phyloP scores from a whole-genome alignment of 2,329 filamentous ascomycete species.

The Cercospora sojina region DNA sequence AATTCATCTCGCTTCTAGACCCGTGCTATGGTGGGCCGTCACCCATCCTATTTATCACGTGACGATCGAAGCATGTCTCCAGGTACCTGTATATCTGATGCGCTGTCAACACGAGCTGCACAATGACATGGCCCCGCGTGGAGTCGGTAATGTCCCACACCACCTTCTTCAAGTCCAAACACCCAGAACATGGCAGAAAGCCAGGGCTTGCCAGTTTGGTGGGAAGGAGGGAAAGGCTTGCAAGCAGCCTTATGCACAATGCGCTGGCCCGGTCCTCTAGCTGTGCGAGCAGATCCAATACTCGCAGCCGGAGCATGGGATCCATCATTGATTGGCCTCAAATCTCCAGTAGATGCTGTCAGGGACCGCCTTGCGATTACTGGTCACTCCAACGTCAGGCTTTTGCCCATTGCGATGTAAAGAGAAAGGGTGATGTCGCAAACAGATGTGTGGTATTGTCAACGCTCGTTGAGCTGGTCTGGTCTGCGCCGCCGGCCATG shows the following conservation, averaged over 20 bases:
- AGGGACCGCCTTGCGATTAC: slow-evolving; percentile 27
- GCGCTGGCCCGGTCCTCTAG: slow-evolving; percentile 29
- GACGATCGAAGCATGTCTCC: slow-evolving; percentile 22
- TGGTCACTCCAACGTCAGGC: slow-evolving; percentile 26
- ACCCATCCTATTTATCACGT: slow-evolving; percentile 16
- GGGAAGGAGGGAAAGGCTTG: slow-evolving; percentile 15
- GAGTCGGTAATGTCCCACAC: slow-evolving; percentile 17
- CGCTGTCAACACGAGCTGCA: slow-evolving; percentile 23
- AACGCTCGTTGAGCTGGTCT: slow-evolving; percentile 5
- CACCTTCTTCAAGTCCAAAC: slow-evolving; percentile 2
- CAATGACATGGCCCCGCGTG: slow-evolving; percentile 20
- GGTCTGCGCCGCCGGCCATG: slow-evolving; percentile 12
- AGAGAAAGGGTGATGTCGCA: neutral
- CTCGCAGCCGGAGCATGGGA: slow-evolving; percentile 17
- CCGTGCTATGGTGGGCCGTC: neutral
- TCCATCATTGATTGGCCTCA: slow-evolving; percentile 26
- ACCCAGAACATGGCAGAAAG: slow-evolving; percentile 5
- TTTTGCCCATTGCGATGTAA: neutral
- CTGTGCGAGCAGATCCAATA: slow-evolving; percentile 22
- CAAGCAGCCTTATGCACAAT: slow-evolving; percentile 27
- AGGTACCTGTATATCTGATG: slow-evolving; percentile 18
- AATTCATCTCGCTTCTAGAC: neutral
- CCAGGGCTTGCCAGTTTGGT: slow-evolving; percentile 17
- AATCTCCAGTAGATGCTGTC: slow-evolving; percentile 16
- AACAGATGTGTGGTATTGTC: neutral